Percentiles rank a stretch among this genome's conserved stretches.
phyloP scores from a whole-genome alignment of 192 early-diverging fungal genomes.

The Coemansia sp. region DNA sequence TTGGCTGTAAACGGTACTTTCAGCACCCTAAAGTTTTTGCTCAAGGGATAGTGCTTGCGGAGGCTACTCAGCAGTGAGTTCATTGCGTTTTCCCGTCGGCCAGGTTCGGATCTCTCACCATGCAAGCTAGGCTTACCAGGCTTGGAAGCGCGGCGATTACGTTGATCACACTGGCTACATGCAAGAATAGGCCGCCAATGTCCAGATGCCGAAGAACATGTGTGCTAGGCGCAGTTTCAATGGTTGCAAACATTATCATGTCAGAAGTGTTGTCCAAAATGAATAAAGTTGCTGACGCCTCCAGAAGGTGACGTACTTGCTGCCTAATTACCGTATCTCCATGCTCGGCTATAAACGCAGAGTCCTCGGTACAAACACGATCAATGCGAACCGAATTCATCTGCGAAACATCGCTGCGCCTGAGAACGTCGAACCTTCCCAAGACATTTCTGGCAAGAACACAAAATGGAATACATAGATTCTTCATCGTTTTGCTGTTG shows the following conservation, averaged over 20 bases:
- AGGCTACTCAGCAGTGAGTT: no score
- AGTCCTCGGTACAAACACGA: no score
- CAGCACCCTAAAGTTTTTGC: no score
- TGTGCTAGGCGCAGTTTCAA: background rate
- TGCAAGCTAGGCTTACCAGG: no score
- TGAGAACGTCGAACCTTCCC: no score
- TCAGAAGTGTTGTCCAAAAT: background rate
- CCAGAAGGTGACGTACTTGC: background rate
- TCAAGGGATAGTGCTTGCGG: no score
- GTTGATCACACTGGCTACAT: background rate
- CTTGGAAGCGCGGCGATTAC: background rate
- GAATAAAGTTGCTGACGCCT: background rate
- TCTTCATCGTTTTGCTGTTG: background rate
- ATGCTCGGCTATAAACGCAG: no score
- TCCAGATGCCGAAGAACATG: background rate
- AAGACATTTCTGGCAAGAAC: background rate
- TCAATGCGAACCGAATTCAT: no score
- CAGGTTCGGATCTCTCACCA: no score
- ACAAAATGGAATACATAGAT: background rate
- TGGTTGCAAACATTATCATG: background rate
- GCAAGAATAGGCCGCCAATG: background rate
- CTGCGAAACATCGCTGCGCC: no score
- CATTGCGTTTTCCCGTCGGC: no score
- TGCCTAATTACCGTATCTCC: background rate
- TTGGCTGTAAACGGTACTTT: no score